These are phyloP conservation scores for Vitis cinerea DNA, from an alignment of 164 flowering plant genomes.

Conservation along the genomic window DNA sequence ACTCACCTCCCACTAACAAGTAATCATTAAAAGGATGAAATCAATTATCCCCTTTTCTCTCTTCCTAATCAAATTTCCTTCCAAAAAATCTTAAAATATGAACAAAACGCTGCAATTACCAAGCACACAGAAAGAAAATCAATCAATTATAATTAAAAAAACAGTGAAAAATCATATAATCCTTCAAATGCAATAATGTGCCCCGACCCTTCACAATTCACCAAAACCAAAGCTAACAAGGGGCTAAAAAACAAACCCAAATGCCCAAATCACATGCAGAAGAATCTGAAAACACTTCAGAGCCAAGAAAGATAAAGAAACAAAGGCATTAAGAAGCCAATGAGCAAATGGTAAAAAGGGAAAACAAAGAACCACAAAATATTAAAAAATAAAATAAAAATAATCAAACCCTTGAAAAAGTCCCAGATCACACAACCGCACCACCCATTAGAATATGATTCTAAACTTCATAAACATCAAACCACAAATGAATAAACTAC, in stretches of 20 bases:
- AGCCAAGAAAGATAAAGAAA: background rate
- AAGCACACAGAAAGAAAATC: background rate
- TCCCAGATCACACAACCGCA: too few species aligned
- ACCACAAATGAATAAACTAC: background rate
- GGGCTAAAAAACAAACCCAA: background rate
- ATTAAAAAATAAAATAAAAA: too few species aligned
- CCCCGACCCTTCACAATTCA: background rate
- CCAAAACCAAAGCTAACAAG: background rate
- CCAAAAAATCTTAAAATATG: background rate
- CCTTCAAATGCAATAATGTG: background rate
- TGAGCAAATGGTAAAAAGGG: too few species aligned
- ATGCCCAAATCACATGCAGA: background rate
- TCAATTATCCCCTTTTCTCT: background rate
- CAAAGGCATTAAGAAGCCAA: background rate
- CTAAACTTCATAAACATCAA: too few species aligned
- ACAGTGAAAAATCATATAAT: background rate
- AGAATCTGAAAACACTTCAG: background rate
- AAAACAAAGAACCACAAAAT: too few species aligned
- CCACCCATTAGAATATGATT: too few species aligned
- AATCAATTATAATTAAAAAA: background rate
- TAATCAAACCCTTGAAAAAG: too few species aligned
- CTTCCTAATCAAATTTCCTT: background rate
- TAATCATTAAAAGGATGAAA: background rate
- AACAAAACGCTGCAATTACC: slow-evolving; percentile 3
- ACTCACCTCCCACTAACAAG: slow-evolving; percentile 3